Evolutionary conservation across 805 yeast species (phyloP), one percentile per base, ranked within the genome.

Genomic region (Lipomyces chichibuensis): DNA sequence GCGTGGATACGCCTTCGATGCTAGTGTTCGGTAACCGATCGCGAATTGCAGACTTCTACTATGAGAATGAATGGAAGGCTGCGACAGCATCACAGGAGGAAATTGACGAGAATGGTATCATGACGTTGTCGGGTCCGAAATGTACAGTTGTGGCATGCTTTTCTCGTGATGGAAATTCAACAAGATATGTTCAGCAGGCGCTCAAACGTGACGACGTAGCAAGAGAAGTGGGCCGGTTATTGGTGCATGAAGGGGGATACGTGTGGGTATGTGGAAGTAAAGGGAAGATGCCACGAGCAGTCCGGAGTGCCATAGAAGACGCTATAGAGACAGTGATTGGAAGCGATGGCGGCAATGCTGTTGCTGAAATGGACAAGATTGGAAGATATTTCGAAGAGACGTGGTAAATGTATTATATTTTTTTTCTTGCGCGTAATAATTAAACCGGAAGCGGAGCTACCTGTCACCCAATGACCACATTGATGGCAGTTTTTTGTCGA

Each of bases 231-330:
- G 84, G 82, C 0, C 83, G 87, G 2, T 76, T 87, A 62, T 74
- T 93, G 3, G 75, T 85, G 0, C 80, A 87, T 14, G 71, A 84
- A 55, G 76, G 81, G n/a, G 96, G 90, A 0, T 77, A 84, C 0
- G 79, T 95, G 4, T 92, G 88, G 75, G 81, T 95, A 5, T 94
- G 99, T 81, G 99, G 99, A 0, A 88, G 97, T 17, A 87, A 96
- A 32, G 98, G 99, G 0, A 85, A 85, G 70, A 95, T 95, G 99
- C 99, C 99, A 0, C 82, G 85, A 27, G 92, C 88, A 77, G 95
- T 94, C 0, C 81, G 97, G 65, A 78, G 90, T n/a, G 94, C 98
- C 0, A 76, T 95, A 33, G 85, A 84, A 49, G 88, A 85, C 17
- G 81, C 14, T 80, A 25, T 66, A 8, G 63, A 66, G 54, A 35